Conservation (phyloP, 202 grass and related monocot genomes). For the Zizania palustris region DNA sequence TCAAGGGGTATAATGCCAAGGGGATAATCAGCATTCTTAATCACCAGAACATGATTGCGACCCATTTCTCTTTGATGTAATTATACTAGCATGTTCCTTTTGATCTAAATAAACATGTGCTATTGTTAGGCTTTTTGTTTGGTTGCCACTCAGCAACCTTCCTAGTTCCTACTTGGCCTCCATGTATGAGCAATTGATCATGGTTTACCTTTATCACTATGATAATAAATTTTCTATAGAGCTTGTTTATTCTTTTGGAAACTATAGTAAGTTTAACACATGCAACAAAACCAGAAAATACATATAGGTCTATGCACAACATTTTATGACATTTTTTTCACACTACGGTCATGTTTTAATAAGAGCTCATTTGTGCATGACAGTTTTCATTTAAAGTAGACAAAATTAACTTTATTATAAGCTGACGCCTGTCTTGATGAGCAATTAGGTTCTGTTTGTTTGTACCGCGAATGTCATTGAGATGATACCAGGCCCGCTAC, state of each 20-base stretch:
- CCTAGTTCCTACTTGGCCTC: constrained; percentile 1
- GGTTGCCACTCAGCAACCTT: not conserved
- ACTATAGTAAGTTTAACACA: not conserved
- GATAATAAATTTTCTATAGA: not conserved
- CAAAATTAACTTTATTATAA: constrained; percentile 30
- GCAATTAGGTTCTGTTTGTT: constrained; percentile 86
- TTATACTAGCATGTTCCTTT: not conserved
- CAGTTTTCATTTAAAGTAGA: not conserved
- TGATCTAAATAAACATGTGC: not conserved
- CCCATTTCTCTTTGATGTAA: not conserved
- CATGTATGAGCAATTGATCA: not conserved
- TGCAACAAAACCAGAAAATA: not conserved
- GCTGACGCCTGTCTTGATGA: constrained; percentile 33
- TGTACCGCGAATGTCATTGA: constrained; percentile 98
- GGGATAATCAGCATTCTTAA: constrained; percentile 5
- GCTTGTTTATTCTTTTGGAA: not conserved
- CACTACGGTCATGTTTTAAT: not conserved
- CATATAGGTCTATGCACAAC: not conserved
- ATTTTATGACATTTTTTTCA: constrained; percentile 5
- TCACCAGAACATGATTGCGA: constrained; percentile 2
- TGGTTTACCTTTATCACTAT: constrained; percentile 1
- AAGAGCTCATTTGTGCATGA: not conserved
- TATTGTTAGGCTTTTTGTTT: not conserved
- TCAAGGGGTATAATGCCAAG: not conserved
- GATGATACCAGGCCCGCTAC: constrained; percentile 86